phyloP scores from a whole-genome alignment of 768 basidiomycete genomes.

The Exidia glandulosa region DNA sequence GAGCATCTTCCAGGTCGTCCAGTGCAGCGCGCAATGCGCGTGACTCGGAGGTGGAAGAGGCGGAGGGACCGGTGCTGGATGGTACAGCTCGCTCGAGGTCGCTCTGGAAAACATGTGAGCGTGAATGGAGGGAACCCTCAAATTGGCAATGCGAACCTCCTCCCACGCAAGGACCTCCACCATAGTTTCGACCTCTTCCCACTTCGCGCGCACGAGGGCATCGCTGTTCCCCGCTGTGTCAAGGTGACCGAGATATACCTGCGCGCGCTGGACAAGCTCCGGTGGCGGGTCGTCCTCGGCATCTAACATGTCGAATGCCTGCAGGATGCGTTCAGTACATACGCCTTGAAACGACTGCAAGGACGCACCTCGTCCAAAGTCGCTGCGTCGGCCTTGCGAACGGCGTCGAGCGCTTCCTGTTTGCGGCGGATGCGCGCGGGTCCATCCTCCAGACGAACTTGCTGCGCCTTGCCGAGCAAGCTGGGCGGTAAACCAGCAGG shows the following conservation, averaged over 20 bases:
- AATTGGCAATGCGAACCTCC: conserved; percentile 28
- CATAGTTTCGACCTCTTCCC: conserved; percentile 75
- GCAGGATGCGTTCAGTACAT: neutral
- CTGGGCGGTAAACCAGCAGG: conserved; percentile 85
- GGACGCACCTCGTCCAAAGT: conserved; percentile 63
- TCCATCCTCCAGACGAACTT: conserved; percentile 72
- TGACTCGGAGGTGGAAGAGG: conserved; percentile 34
- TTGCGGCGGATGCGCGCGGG: conserved; percentile 57
- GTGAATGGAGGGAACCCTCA: neutral
- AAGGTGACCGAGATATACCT: conserved; percentile 62
- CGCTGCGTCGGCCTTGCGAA: conserved; percentile 48
- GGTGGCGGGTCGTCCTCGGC: conserved; percentile 76
- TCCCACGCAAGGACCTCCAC: conserved; percentile 63
- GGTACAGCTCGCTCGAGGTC: conserved; percentile 60
- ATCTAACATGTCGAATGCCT: conserved; percentile 89
- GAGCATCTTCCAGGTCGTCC: conserved; percentile 53
- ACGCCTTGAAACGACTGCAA: neutral
- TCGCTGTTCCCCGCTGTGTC: conserved; percentile 67
- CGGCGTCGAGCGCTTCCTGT: conserved; percentile 58
- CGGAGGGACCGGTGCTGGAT: conserved; percentile 39
- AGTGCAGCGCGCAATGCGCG: conserved; percentile 62
- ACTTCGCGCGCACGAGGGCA: conserved; percentile 64
- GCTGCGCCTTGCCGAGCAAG: conserved; percentile 72
- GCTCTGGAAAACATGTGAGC: conserved; percentile 28
- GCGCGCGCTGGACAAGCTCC: conserved; percentile 58